phyloP scores from a whole-genome alignment of 768 basidiomycete species.

The Nidularia sp. region DNA sequence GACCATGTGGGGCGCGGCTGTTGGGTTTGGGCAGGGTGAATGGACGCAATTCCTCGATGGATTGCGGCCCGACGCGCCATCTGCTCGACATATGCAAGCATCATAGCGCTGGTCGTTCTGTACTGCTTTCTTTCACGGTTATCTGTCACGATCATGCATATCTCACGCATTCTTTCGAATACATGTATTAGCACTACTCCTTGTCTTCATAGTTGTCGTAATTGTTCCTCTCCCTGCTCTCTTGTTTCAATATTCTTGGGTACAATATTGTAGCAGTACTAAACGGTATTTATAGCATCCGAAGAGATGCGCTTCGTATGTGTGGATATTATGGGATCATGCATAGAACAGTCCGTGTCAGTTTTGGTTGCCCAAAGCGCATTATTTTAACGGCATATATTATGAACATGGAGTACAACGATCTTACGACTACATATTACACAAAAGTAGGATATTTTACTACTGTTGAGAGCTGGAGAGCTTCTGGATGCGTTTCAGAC shows the following conservation, averaged over 20 bases:
- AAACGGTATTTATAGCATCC: conserved; percentile 24
- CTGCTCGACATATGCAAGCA: conserved; percentile 28
- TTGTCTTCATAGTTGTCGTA: conserved; percentile 7
- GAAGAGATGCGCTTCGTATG: conserved; percentile 30
- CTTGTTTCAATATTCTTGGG: conserved; percentile 7
- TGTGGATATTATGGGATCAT: conserved; percentile 31
- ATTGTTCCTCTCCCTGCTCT: conserved; percentile 8
- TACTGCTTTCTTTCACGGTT: conserved; percentile 12
- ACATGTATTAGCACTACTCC: not conserved
- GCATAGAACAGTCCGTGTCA: not conserved
- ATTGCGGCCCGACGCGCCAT: conserved; percentile 42
- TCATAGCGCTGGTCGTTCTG: conserved; percentile 21
- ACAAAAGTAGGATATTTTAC: not conserved
- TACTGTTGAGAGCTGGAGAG: not conserved
- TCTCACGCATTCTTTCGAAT: not conserved
- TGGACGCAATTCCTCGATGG: conserved; percentile 66
- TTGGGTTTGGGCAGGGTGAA: conserved; percentile 73
- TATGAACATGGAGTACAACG: not conserved
- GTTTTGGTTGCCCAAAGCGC: no score
- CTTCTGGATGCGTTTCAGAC: conserved; percentile 68
- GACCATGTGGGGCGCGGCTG: conserved; percentile 71
- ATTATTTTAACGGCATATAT: no score
- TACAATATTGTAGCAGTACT: conserved; percentile 24
- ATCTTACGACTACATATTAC: no score
- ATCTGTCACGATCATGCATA: not conserved